Conservation (phyloP, 192 early-diverging fungal genomes). For the Haplosporangium gracile region DNA sequence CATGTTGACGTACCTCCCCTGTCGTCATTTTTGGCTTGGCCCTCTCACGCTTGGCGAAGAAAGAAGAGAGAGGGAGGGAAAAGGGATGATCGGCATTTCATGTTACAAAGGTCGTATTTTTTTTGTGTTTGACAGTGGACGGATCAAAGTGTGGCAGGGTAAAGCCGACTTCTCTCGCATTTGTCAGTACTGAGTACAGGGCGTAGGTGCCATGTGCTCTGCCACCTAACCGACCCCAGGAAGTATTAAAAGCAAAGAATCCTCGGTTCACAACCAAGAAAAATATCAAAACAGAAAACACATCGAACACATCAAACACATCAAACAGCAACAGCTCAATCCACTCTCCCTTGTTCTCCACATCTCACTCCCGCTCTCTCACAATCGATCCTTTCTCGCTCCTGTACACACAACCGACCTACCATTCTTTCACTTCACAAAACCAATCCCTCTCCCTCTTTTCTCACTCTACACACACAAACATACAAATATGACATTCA, state of each 20-base stretch:
- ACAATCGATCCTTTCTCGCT: too few relatives aligned
- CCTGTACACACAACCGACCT: too few relatives aligned
- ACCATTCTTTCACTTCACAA: too few relatives aligned
- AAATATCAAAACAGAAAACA: not conserved
- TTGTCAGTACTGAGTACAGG: not conserved
- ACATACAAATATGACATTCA: constrained; percentile 17
- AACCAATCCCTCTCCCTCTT: not conserved
- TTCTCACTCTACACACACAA: not conserved
- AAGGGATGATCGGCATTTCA: not conserved
- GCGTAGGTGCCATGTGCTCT: not conserved
- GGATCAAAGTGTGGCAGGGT: not conserved
- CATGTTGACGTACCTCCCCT: not conserved
- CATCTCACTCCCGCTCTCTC: too few relatives aligned
- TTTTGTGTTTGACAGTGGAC: not conserved
- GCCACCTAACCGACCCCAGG: not conserved
- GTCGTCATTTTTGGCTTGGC: not conserved
- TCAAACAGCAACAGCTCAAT: not conserved
- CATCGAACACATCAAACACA: not conserved
- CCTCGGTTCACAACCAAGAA: not conserved
- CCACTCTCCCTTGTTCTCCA: too few relatives aligned
- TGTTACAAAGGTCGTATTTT: not conserved
- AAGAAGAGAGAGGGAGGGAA: not conserved
- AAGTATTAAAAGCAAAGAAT: not conserved
- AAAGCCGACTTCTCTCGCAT: not conserved
- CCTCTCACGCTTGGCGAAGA: not conserved